Evolutionary conservation across 1,284 basidiomycete species (phyloP).

Genomic region (Caloboletus inedulis): DNA sequence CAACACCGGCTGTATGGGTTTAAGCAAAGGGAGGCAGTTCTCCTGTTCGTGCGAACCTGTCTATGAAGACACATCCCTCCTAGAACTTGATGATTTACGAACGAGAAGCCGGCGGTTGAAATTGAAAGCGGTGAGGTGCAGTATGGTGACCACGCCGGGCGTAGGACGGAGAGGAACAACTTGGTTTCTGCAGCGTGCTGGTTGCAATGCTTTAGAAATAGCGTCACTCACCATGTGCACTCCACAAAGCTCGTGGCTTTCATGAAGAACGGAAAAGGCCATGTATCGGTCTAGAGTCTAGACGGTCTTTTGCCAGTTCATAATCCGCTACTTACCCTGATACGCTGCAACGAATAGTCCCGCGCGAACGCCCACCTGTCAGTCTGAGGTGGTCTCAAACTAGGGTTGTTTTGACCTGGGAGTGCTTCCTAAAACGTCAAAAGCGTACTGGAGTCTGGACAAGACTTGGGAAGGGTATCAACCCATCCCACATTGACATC

Average conservation of each 20-base stretch:
- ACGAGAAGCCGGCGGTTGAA: not conserved
- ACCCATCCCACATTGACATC: not conserved
- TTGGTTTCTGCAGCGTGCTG: slow-evolving; percentile 1
- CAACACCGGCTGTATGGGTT: slow-evolving; percentile 8
- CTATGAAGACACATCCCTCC: slow-evolving; percentile 17
- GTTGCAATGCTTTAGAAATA: slow-evolving; percentile 9
- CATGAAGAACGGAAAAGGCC: slow-evolving; percentile 1
- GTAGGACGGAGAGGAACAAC: not conserved
- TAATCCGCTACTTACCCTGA: too few species aligned
- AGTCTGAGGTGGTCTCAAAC: not conserved
- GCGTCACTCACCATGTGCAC: slow-evolving; percentile 7
- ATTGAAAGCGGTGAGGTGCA: not conserved
- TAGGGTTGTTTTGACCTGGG: not conserved
- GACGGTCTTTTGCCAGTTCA: too few species aligned
- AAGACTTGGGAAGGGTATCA: not conserved
- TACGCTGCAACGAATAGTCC: too few species aligned
- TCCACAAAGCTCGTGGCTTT: slow-evolving; percentile 9
- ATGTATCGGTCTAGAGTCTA: not conserved
- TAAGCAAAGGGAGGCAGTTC: slow-evolving; percentile 1
- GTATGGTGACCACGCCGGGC: not conserved
- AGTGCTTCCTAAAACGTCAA: not conserved
- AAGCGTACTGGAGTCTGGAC: too few species aligned
- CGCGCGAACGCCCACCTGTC: too few species aligned
- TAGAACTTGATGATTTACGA: not conserved
- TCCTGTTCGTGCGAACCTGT: slow-evolving; percentile 16